Evolutionary conservation across 257 asterid species (phyloP), one percentile per base, ranked within the genome.

Genomic region (Rauvolfia tetraphylla): DNA sequence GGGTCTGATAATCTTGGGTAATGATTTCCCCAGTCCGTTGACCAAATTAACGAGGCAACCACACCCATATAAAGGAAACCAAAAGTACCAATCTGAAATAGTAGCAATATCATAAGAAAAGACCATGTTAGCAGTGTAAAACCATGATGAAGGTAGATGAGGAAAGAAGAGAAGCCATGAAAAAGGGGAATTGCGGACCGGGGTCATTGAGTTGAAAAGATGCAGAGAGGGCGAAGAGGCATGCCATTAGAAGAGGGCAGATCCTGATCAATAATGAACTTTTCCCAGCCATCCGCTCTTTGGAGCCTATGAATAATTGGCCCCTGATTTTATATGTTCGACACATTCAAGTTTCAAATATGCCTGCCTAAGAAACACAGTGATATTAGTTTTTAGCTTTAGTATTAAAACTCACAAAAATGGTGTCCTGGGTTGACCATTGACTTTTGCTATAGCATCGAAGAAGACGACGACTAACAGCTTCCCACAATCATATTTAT

Each of bases 31-130:
- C 49, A 63, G 49, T 31, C 71, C 85, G 34, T 75, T 75, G 67
- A 49, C 75, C 80, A 83, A 14, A 66, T 78, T 86, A 69, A 86
- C 86, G 14, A 79, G 49, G 76, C 77, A 79, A 68, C 83, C 82
- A 65, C 34, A 59, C n/a, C 79, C 53, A 74, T 83, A 86, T 20
- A 86, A 73, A 13, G 89, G 86, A 82, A 83, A 51, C 89, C 87
- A 83, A 4, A 86, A 77, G 73, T 74, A 86, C 89, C 87, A 83
- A 83, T 81, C 89, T 86, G 39, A 23, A 76, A 73, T 10, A 39
- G 67, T 36, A 53, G 33, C 0, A 34, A 49, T 14, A 71, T 39
- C 42, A 23, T 1, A 58, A 58, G 18, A 59, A 59, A 58, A 57
- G 23, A 11, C 25, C 33, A 25, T n/a, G 23, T 31, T 15, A 18